Base-by-base conservation (phyloP, 176 grass and related monocot species). In the Poa pratensis region DNA sequence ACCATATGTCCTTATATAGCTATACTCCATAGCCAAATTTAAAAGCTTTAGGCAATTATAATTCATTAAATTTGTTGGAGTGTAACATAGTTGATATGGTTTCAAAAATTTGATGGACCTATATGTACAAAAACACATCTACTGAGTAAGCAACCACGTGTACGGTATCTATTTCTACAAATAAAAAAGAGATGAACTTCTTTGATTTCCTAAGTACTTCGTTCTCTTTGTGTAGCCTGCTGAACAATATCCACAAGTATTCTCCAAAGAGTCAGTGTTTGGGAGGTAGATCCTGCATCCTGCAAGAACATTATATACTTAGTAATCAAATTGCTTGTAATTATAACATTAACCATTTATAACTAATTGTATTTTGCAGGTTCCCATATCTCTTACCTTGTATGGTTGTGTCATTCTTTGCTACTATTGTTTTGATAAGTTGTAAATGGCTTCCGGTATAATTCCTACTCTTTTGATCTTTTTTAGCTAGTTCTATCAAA, bases 341-440 rank as follows among this genome's bases (percentile, higher is more conserved):
- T 9, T n/a, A 74, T 5, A n/a, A 40, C 19, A 67, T 49, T 37
- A 58, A 40, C 67, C 20, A 48, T 57, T 66, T 35, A 20, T 75
- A 54, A 80, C 50, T 60, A 13, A 76, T 12, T 80, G 1, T 2
- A 45, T 45, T 89, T 68, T 89, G 72, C 72, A 97, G 95, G 83
- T 97, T 97, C 65, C 95, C 92, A 3, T 94, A 94, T 78, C 84
- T 92, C 35, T 84, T 97, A 40, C 95, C 95, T 9, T 91, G 92
- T 69, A 17, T 97, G 48, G 50, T 20, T 73, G 82, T 97, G 86
- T 89, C 88, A 20, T 8, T 87, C 22, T 86, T 97, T 61, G 88
- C 90, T 69, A 35, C 82, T 23, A 26, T 81, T 81, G 86, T 92
- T 24, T 52, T 97, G 28, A 86, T 97, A 92, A 85, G 54, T 24